Evolutionary conservation across 371 early-diverging fungal species (phyloP), one percentile per base, ranked within the genome.

Genomic region (Fennellomyces sp.): DNA sequence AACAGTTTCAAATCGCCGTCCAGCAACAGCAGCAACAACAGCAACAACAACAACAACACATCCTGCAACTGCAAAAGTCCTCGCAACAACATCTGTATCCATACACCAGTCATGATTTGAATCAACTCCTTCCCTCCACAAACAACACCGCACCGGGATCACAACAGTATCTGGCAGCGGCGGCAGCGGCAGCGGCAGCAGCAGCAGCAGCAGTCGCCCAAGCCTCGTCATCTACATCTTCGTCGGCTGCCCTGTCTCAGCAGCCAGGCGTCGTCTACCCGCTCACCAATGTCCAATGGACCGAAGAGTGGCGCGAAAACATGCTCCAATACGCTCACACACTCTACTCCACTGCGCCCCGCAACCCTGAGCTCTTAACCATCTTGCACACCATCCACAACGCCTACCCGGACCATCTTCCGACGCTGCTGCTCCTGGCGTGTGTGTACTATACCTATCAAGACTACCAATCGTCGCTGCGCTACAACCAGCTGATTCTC

Each of bases 381-480:
- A 67, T 91, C 23, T 82, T 95, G 21, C 88, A 87, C 65, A 75
- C 76, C 2, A 68, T 94, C 28, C 84, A 86, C 56, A 67, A 78
- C 23, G 72, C 87, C 13, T 87, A 88, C 63, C 86, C 84, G 1
- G 68, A 80, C 1, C 93, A 93, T 65, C 70, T 95, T 48, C 93
- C 94, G 5, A 92, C 93, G 3, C 75, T 94, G 4, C 80, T 95
- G 19, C 74, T 95, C 26, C 73, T 94, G 30, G 96, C 94, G 0
- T 95, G 94, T 63, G 93, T 92, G 10, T 89, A 92, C 73, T 94
- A 91, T 70, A 90, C 93, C 15, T 86, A 88, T 57, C 84, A 82
- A 42, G 78, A 92, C 60, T 84, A 89, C 53, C 77, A 83, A 30
- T 76, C 86, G 19, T 93, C 93, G 5, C 75, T 94, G 23, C 73